phyloP scores from a whole-genome alignment of 2,329 filamentous ascomycete species.

The Bimuria novae-zelandiae region DNA sequence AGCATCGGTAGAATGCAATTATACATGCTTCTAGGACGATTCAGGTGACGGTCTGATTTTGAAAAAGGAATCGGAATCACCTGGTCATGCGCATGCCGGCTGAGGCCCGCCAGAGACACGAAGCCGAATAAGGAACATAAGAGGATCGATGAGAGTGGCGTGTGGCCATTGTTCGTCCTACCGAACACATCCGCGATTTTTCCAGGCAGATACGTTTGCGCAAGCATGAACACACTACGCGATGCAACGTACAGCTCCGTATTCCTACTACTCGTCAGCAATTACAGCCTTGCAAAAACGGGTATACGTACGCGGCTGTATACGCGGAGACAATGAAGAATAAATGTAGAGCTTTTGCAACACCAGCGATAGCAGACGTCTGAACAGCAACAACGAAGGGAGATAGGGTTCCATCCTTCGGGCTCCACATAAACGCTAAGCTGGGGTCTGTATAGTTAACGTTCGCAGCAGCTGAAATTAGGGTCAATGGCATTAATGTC shows the following conservation, averaged over 20 bases:
- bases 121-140: constrained; percentile 33
- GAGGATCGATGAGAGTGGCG: constrained; percentile 34
- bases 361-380: constrained; percentile 24
- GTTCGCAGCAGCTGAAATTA: constrained; percentile 35
- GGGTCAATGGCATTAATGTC: constrained; percentile 29
- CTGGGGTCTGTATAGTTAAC: constrained; percentile 35
- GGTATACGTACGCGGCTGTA: constrained; percentile 37
- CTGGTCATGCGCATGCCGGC: constrained; percentile 27
- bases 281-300: neutral
- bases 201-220: constrained; percentile 25
- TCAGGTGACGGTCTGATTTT: too few species aligned
- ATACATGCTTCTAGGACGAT: too few species aligned
- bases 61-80: too few species aligned
- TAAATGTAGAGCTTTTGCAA: constrained; percentile 30
- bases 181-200: constrained; percentile 28
- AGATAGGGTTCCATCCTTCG: constrained; percentile 16
- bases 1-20: too few species aligned
- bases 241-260: constrained; percentile 37
- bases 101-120: constrained; percentile 32
- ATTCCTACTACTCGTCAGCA: constrained; percentile 23
- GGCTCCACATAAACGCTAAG: constrained; percentile 26
- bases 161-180: constrained; percentile 37
- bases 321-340: constrained; percentile 40
- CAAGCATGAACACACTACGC: constrained; percentile 35
- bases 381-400: constrained; percentile 35